These are phyloP conservation scores for Powellomyces hirtus DNA, from an alignment of 192 early-diverging fungal species.

Conservation along the genomic window DNA sequence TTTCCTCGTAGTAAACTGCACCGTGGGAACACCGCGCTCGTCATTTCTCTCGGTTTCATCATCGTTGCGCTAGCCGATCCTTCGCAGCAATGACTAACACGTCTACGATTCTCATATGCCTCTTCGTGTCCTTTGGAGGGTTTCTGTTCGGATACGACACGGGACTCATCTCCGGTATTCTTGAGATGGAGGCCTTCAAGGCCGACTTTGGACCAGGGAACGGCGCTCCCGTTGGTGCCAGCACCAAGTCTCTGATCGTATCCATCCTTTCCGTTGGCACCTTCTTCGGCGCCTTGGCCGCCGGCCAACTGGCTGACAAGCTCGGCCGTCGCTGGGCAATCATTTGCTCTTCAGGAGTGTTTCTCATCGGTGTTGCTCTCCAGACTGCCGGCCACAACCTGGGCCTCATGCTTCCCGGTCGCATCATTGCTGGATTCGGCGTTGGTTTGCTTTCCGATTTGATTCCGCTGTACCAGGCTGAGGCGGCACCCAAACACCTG, in stretches of 20 bases:
- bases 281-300: constrained; percentile 68
- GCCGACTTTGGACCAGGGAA: constrained; percentile 32
- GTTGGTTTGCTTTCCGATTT: constrained; percentile 42
- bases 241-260: constrained; percentile 31
- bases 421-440: constrained; percentile 43
- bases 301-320: constrained; percentile 67
- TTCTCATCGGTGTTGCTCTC: constrained; percentile 34
- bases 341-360: constrained; percentile 50
- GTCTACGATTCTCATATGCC: constrained; percentile 14
- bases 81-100: constrained; percentile 24
- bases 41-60: too few relatives aligned
- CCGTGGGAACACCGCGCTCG: too few relatives aligned
- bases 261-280: constrained; percentile 70
- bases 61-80: too few relatives aligned
- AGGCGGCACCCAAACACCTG: constrained; percentile 43
- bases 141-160: constrained; percentile 64
- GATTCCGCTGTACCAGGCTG: constrained; percentile 49
- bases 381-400: constrained; percentile 31
- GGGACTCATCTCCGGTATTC: constrained; percentile 67
- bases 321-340: constrained; percentile 70
- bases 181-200: constrained; percentile 53
- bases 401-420: constrained; percentile 38
- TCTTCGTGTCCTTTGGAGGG: constrained; percentile 29
- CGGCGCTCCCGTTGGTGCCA: neutral
- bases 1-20: too few relatives aligned